Base-by-base conservation (phyloP, 208 protist species). In the Leishmania lainsoni region DNA sequence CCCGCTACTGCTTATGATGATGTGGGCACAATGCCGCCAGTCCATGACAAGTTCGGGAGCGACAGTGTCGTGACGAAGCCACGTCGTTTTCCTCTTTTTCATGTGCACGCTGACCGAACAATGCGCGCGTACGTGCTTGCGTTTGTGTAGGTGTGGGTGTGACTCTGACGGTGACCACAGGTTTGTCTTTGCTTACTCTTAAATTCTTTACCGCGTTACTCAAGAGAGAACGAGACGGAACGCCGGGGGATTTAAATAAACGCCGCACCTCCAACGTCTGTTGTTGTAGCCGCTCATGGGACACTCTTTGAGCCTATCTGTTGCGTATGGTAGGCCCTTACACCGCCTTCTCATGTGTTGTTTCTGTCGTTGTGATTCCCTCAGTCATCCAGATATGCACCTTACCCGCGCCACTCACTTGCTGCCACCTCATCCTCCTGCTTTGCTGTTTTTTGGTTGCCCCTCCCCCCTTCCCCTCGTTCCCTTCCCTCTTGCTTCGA, bases 1-100 rank as follows among this genome's bases (percentile, higher is more conserved):
- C 0, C 94, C 94, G 56, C 87, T 96, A 0, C 26, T 81, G 9
- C 56, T 85, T 32, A 76, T 88, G 48, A 79, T 83, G 79, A 52
- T 77, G 42, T 87, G 84, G 79, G 84, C 75, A n/a, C 73, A 76
- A 61, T 81, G 39, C 49, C 80, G 69, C 68, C 59, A 76, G 58
- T 84, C 20, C 29, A 39, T 63, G 74, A 56, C 52, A 49, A 32
- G 20, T 12, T 51, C 74, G 51, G 74, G 22, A 35, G 52, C 51
- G 35, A 22, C 32, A 51, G 69, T 73, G 45, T 42, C n/a, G 39
- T 51, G 26, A 51, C 17, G 69, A 73, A 14, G 45, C 26, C 20
- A 39, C 66, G 63, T 1, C 29, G 63, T 29, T 68, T 5, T 49
- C 10, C 14, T 12, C 49, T 65, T 26, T 16, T 73, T 45, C 45